Evolutionary conservation across 2,329 filamentous ascomycete species (phyloP).

Genomic region (Knoxdaviesia proteae): DNA sequence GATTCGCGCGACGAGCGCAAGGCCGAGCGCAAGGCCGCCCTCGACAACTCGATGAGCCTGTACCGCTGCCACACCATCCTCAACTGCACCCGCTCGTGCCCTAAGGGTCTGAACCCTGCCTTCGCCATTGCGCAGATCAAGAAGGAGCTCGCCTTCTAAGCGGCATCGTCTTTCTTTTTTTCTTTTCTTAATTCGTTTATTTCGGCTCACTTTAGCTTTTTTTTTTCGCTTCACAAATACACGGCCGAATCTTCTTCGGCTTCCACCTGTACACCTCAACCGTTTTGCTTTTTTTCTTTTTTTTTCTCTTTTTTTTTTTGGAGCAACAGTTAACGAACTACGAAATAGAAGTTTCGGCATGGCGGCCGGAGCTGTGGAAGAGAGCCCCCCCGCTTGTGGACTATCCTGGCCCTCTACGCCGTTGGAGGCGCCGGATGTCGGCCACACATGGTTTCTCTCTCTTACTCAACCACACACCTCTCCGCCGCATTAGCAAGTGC

Average conservation of each 20-base stretch:
- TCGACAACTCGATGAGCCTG: slow-evolving; percentile 97
- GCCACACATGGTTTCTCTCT: no score
- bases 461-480: no score
- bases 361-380: no score
- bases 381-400: no score
- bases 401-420: no score
- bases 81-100: slow-evolving; percentile 94
- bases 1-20: slow-evolving; percentile 87
- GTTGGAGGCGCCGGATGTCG: no score
- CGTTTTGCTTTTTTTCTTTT: not conserved
- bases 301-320: not conserved
- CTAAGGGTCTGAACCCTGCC: slow-evolving; percentile 94
- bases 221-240: not conserved
- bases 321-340: not conserved
- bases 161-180: not conserved
- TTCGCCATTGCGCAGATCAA: slow-evolving; percentile 95
- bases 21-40: slow-evolving; percentile 66
- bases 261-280: no score
- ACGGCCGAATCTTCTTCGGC: no score
- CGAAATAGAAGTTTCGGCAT: no score
- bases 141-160: slow-evolving; percentile 65
- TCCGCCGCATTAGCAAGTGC: no score
- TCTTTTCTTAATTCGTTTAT: not conserved
- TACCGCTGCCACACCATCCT: slow-evolving; percentile 99
- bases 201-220: not conserved